Evolutionary conservation across 2,329 filamentous ascomycete species (phyloP), one percentile per base, ranked within the genome.

Genomic region (Tolypocladium amazonense): DNA sequence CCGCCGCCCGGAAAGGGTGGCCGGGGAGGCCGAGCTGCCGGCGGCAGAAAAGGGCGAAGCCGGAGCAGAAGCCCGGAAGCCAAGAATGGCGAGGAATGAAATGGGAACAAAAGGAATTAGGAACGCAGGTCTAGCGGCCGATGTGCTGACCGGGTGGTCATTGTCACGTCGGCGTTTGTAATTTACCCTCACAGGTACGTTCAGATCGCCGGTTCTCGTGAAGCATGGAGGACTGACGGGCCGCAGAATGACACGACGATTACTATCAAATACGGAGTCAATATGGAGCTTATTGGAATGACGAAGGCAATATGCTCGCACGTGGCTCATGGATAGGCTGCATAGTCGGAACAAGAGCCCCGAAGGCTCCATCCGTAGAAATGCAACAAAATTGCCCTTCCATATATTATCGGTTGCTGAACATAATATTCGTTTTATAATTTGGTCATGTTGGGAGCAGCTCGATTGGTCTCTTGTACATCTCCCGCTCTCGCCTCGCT

Each of bases 1-100:
- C 90, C 90, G 60, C 89, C 89, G 20, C 88, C 87, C 23, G 81
- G 78, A 59, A 74, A 76, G 56, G 73, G 71, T 3, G 74, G 73
- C 1, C 69, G 72, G 1, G 70, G 71, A 12, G 75, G 73, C 25
- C 72, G 75, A 38, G 71, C 66, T 4, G 70, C 73, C 3, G 74
- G 75, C 18, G 73, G 75, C 3, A 70, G 78, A 39, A 74, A 76
- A 62, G 75, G 77, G 43, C 68, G 81, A 59, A 80, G 78, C 63
- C 75, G 81, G 54, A 82, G 79, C 66, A 72, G 77, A 52, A 81
- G 79, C 61, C 79, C 79, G 3, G 76, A 70, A 6, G 73, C 66
- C 15, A 75, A 74, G 66, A 71, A 72, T n/a, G 71, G 62, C 8
- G 71, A 69, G 25, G 65, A 69, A 37, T 68, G 65, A 67, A 50